phyloP scores from a whole-genome alignment of 108 stramenopile genomes.

The Nitzschia sp. region DNA sequence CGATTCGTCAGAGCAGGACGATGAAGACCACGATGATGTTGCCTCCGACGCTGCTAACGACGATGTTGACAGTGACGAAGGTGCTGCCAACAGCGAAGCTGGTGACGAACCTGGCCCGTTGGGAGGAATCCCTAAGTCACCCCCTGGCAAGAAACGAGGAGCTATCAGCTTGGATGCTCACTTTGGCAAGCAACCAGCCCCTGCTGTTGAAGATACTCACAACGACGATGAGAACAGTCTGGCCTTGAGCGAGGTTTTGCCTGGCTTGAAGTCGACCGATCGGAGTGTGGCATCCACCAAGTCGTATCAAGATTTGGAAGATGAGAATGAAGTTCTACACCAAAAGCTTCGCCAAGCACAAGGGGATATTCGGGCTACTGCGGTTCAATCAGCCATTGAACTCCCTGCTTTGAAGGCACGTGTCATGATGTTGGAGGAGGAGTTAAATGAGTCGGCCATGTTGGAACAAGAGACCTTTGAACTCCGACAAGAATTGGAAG shows the following conservation, averaged over 20 bases:
- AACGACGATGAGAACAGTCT: conserved; percentile 14
- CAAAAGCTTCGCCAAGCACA: conserved; percentile 22
- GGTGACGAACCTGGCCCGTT: conserved; percentile 9
- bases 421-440: conserved; percentile 29
- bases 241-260: conserved; percentile 15
- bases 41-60: not conserved
- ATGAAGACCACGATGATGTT: conserved; percentile 9
- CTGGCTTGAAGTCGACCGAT: not conserved
- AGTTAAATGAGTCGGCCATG: conserved; percentile 14
- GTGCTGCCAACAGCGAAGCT: conserved; percentile 10
- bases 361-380: conserved; percentile 27
- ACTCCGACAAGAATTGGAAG: conserved; percentile 33
- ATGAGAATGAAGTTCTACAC: conserved; percentile 19
- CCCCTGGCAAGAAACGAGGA: conserved; percentile 1
- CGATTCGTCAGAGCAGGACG: not conserved
- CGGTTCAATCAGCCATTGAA: conserved; percentile 33
- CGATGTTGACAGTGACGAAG: conserved; percentile 21
- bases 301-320: conserved; percentile 32
- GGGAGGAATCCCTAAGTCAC: not conserved
- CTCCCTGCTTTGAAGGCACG: conserved; percentile 40
- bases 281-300: conserved; percentile 5
- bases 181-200: conserved; percentile 2
- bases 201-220: not conserved
- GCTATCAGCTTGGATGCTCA: conserved; percentile 13
- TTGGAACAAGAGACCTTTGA: conserved; percentile 29